Conservation (phyloP, 1,284 basidiomycete species). For the Microbotryum scabiosae region DNA sequence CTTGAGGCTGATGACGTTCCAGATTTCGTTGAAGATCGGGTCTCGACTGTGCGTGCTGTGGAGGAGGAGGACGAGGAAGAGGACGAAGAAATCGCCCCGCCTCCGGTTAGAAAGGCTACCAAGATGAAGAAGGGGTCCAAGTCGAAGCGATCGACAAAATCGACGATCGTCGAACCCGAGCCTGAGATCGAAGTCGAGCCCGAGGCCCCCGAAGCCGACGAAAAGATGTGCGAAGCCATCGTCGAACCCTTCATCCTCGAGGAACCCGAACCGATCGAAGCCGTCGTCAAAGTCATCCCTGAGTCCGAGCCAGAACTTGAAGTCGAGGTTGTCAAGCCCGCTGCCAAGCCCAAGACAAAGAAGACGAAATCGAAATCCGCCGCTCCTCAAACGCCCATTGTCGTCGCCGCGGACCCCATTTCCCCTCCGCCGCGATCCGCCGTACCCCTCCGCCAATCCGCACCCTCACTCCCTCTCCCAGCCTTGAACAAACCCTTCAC, state of each 20-base stretch:
- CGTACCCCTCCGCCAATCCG: not conserved
- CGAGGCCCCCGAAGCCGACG: not conserved
- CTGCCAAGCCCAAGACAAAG: not conserved
- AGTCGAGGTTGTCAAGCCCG: not conserved
- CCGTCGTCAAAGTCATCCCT: conserved; percentile 12
- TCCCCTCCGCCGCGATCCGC: not conserved
- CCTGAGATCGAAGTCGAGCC: not conserved
- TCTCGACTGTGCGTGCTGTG: not conserved
- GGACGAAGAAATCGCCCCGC: not conserved
- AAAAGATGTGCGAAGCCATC: not conserved
- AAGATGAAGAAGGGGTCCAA: conserved; percentile 8
- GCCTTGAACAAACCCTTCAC: not conserved
- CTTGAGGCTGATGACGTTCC: not conserved
- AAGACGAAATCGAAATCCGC: conserved; percentile 2
- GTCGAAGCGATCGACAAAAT: not conserved
- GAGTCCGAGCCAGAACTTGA: conserved; percentile 7
- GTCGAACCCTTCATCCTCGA: not conserved
- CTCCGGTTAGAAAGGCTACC: not conserved
- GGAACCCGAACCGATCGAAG: conserved; percentile 8
- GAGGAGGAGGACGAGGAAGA: not conserved
- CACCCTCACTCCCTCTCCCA: not conserved
- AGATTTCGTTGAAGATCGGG: not conserved
- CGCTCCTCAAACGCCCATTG: not conserved
- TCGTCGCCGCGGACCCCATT: not conserved
- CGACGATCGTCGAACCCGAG: not conserved